phyloP scores from a whole-genome alignment of 495 filamentous ascomycete genomes.

The Xeromyces bisporus region DNA sequence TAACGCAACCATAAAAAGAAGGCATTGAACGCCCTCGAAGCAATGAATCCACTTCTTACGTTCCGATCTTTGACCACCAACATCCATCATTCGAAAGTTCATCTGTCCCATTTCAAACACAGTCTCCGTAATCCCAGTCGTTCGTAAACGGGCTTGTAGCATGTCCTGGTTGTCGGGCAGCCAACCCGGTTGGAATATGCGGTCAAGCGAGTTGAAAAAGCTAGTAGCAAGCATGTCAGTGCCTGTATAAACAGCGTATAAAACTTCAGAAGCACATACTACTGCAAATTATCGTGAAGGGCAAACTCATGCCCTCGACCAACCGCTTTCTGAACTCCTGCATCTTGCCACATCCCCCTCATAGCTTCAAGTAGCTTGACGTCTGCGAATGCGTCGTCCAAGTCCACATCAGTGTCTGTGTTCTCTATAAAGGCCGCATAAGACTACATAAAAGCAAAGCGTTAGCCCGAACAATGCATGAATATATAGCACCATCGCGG shows the following conservation, averaged over 20 bases:
- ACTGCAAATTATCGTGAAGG: constrained; percentile 83
- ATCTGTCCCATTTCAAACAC: constrained; percentile 87
- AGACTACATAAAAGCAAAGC: too few species aligned
- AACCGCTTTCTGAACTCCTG: constrained; percentile 70
- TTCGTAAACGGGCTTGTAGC: constrained; percentile 77
- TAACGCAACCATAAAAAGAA: constrained; percentile 89
- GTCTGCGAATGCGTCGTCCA: constrained; percentile 52
- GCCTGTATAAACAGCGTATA: too few species aligned
- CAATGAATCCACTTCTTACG: constrained; percentile 99
- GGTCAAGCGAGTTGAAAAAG: constrained; percentile 81
- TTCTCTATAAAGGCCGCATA: constrained; percentile 19
- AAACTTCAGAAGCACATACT: constrained; percentile 40
- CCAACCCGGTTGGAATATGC: constrained; percentile 73
- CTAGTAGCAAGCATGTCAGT: too few species aligned
- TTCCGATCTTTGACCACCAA: constrained; percentile 91
- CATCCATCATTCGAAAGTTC: constrained; percentile 98
- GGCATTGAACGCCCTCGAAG: constrained; percentile 89
- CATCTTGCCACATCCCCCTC: constrained; percentile 68
- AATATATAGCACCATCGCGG: too few species aligned
- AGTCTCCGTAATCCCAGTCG: constrained; percentile 94
- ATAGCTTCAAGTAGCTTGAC: constrained; percentile 56
- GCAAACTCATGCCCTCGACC: constrained; percentile 89
- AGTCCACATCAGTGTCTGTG: constrained; percentile 56
- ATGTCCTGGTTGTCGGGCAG: constrained; percentile 95
- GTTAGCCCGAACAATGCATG: too few species aligned